Evolutionary conservation across 2,329 filamentous ascomycete genomes (phyloP).

Genomic region (Zymoseptoria crescenta): DNA sequence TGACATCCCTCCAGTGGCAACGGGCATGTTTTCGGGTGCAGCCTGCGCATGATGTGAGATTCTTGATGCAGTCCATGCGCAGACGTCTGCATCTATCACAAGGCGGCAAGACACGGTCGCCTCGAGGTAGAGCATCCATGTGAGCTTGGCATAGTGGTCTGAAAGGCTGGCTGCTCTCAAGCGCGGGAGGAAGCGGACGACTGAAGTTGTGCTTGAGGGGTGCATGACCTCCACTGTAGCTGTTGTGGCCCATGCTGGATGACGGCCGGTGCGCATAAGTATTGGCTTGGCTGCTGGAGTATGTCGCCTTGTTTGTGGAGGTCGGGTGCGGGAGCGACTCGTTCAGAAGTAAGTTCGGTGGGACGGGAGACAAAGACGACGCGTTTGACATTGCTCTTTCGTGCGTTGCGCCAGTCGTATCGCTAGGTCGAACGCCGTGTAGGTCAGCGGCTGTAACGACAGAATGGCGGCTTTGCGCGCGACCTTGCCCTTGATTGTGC

Average conservation of each 20-base stretch:
- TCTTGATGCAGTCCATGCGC: slow-evolving; percentile 75
- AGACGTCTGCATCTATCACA: slow-evolving; percentile 77
- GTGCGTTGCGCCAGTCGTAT: slow-evolving; percentile 2
- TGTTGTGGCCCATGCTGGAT: slow-evolving; percentile 16
- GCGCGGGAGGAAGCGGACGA: slow-evolving; percentile 28
- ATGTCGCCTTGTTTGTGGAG: slow-evolving; percentile 8
- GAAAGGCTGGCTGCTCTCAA: slow-evolving; percentile 31
- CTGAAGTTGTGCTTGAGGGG: slow-evolving; percentile 32
- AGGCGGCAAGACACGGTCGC: slow-evolving; percentile 68
- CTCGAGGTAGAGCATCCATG: slow-evolving; percentile 67
- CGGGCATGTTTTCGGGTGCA: slow-evolving; percentile 88
- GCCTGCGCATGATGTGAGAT: slow-evolving; percentile 75
- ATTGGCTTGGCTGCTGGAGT: slow-evolving; percentile 1
- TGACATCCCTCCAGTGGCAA: slow-evolving; percentile 77
- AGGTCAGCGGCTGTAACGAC: slow-evolving; percentile 5
- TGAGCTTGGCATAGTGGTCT: slow-evolving; percentile 41
- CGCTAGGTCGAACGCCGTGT: slow-evolving; percentile 3
- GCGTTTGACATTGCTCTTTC: slow-evolving; percentile 17
- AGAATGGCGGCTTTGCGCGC: slow-evolving; percentile 20
- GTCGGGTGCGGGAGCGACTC: slow-evolving; percentile 19
- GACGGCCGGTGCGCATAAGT: slow-evolving; percentile 19
- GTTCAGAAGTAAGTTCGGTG: slow-evolving; percentile 15
- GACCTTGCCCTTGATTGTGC: slow-evolving; percentile 37
- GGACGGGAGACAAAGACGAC: slow-evolving; percentile 27
- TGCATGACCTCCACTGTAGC: slow-evolving; percentile 10